Conservation (phyloP, 768 basidiomycete genomes). For the Lentinula boryana region DNA sequence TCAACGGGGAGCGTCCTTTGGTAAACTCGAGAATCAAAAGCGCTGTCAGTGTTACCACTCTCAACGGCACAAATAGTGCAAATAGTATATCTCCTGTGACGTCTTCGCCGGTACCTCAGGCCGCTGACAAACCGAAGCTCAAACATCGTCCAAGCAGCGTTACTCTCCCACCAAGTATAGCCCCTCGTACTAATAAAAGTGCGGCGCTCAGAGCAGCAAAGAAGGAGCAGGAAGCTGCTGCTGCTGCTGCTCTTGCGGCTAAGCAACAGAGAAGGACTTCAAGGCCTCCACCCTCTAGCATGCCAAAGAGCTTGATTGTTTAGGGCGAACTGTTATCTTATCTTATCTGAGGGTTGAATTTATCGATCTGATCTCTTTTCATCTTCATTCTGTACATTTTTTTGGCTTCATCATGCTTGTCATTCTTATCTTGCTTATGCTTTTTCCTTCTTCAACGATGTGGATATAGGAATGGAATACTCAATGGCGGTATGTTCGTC, state of each 20-base stretch:
- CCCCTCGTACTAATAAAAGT: conserved; percentile 69
- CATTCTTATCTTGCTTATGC: not conserved
- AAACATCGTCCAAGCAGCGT: conserved; percentile 51
- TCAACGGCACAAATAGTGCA: not conserved
- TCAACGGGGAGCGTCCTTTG: conserved; percentile 14
- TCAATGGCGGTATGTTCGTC: not conserved
- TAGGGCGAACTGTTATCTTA: not conserved
- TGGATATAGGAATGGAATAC: not conserved
- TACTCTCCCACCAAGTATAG: conserved; percentile 48
- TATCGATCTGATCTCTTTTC: not conserved
- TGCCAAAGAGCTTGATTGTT: conserved; percentile 3
- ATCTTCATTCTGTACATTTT: not conserved
- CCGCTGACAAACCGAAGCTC: conserved; percentile 24
- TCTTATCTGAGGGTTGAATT: not conserved
- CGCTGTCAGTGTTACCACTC: conserved; percentile 7
- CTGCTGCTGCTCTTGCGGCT: conserved; percentile 35
- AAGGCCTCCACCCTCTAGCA: conserved; percentile 4
- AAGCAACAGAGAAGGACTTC: conserved; percentile 14
- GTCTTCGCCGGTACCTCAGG: conserved; percentile 12
- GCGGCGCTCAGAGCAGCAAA: conserved; percentile 68
- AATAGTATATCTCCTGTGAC: conserved; percentile 1
- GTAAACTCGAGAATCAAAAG: conserved; percentile 3
- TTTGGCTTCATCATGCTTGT: not conserved
- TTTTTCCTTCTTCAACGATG: not conserved
- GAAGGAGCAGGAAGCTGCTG: conserved; percentile 46